Base-by-base conservation (phyloP, 2,329 filamentous ascomycete species). In the Neonectria coccinea region DNA sequence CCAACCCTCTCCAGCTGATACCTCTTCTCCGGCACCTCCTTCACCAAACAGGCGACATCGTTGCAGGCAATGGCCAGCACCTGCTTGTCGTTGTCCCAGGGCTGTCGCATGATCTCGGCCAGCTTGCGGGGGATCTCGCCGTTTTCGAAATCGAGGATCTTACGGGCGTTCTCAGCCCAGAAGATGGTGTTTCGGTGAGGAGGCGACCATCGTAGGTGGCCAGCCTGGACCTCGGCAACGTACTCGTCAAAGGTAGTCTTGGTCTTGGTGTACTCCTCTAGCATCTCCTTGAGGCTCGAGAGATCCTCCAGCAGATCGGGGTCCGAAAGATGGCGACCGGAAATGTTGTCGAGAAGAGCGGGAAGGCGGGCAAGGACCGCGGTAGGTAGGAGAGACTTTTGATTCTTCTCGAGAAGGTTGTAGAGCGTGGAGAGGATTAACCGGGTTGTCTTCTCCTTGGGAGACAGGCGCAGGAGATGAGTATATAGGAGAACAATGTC, bases 371-470 rank as follows among this genome's bases (percentile, higher is more conserved):
- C 93, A 64, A 97, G 91, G 22, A 96, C 91, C 1, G 96, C 94
- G 3, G 91, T 91, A 8, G 95, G 94, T 60, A 98, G 89, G 78
- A 90, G 80, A 77, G 92, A 86, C 86, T 92, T 83, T 81, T 88
- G 79, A 84, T 93, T 90, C 65, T 84, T 83, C 48, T 83, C 83
- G 41, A 97, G 88, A 48, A 99, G 89, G 80, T 97, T 98, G 77
- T 91, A 88, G 44, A 99, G 87, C 8, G 95, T 97, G 10, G 94
- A 94, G 48, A 98, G 86, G 50, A 97, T 88, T 58, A 99, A 86
- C 31, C 96, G 90, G 1, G 95, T 98, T 1, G 95, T 98, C 85
- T 99, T 99, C 79, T 98, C 96, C 80, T 99, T 99, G 48, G 95
- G 94, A 2, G 96, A 98, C 45, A 97, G 85, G 59, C 94, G 91